Evolutionary conservation across 23 red algal genomes (phyloP), one percentile per base, ranked within the genome.

Genomic region (Gracilariopsis chorda): DNA sequence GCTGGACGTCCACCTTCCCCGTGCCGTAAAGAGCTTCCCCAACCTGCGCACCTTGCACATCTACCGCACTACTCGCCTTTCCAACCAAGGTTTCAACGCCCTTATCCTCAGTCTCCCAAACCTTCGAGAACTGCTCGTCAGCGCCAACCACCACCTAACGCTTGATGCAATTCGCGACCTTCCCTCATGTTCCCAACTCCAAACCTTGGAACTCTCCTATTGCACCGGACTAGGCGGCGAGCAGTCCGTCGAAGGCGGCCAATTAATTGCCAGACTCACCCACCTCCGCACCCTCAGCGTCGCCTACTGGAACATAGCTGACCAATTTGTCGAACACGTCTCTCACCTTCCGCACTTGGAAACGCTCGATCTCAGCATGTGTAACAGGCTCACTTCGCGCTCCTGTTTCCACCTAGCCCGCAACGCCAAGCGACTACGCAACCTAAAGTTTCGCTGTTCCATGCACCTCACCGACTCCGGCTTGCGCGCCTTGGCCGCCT

Each of bases 301-400:
- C 48, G 76, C 76, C 0, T 80, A 80, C 20, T 80, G 76, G 76
- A 40, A 80, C 21, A 53, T 80, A 3, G 55, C 76, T 7, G 76
- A 80, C 52, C 24, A 12, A 17, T 53, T 39, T 36, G 76, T 80
- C 1, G 48, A 80, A 48, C 28, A 19, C 7, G 34, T 80, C 24
- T 32, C 52, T 13, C 28, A 53, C 13, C 48, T 53, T 32, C 48
- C 48, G 0, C 27, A 25, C 16, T 34, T 80, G 1, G 34, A n/a
- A 3, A 57, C 19, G 4, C 20, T 80, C 23, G 48, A 53, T 27
- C 35, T 80, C 48, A 80, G 48, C 48, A 29, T 59, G 29, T 80
- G 76, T 48, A 57, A 39, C 45, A 42, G 76, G 19, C 9, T 80
- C 48, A 57, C 76, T 1, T 57, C 48, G 11, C 35, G 48, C 2